Evolutionary conservation across 768 basidiomycete genomes (phyloP).

Genomic region (Ramaria sp.): DNA sequence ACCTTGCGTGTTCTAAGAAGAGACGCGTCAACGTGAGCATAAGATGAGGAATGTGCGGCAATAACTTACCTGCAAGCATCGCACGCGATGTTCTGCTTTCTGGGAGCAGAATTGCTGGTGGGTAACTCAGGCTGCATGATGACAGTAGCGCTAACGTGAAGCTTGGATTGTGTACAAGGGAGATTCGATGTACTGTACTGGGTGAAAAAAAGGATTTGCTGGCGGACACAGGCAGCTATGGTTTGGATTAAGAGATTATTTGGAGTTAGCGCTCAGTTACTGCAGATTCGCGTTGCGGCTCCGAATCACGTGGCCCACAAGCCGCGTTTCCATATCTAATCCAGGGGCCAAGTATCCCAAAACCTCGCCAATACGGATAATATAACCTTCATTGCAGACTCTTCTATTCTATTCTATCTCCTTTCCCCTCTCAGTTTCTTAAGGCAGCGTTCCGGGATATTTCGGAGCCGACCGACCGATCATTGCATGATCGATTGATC

Average conservation of each 20-base stretch:
- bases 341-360: too few species aligned
- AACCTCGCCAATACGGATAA: too few species aligned
- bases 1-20: constrained; percentile 67
- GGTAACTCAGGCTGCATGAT: constrained; percentile 40
- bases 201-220: neutral
- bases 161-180: neutral
- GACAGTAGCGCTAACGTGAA: neutral
- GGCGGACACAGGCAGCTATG: neutral
- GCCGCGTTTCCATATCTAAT: too few species aligned
- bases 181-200: too few species aligned
- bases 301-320: neutral
- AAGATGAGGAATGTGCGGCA: constrained; percentile 10
- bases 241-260: neutral
- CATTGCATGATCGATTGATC: too few species aligned
- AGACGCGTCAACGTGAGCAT: constrained; percentile 2
- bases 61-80: constrained; percentile 72
- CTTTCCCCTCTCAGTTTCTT: too few species aligned
- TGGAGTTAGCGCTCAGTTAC: neutral
- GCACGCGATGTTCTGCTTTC: constrained; percentile 90
- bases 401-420: too few species aligned
- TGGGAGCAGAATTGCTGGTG: constrained; percentile 70
- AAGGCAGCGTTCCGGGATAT: too few species aligned
- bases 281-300: neutral
- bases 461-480: too few species aligned
- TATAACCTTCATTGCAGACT: too few species aligned